A percentile compares a stretch with the other conserved stretches of the same genome.
Evolutionary conservation across 2,329 filamentous ascomycete species (phyloP).

Genomic region (Calonectria ilicicola): DNA sequence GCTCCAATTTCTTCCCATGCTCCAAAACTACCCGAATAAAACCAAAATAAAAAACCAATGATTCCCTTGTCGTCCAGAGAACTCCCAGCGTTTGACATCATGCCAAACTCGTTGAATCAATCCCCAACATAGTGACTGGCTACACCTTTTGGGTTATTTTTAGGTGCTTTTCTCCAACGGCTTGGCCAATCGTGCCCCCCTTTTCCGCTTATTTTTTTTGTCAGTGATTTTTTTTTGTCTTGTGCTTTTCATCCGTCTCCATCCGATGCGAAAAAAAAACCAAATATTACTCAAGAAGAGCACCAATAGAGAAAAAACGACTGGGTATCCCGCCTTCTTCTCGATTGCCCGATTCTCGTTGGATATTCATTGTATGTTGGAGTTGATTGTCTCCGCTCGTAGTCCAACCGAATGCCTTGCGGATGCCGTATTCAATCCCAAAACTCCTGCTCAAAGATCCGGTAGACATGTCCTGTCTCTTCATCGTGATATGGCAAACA

Average conservation of each 20-base stretch:
- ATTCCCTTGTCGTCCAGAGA: conserved; percentile 30
- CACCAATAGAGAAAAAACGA: conserved; percentile 5
- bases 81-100: conserved; percentile 33
- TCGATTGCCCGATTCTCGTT: neutral
- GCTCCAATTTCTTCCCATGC: conserved; percentile 36
- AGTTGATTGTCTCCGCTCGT: conserved; percentile 3
- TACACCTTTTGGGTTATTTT: conserved; percentile 18
- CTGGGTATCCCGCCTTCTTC: neutral
- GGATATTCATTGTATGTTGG: conserved; percentile 10
- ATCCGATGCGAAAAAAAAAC: neutral
- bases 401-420: conserved; percentile 9
- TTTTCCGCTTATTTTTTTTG: neutral
- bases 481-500: conserved; percentile 14
- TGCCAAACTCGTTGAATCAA: conserved; percentile 19
- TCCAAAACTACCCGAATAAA: conserved; percentile 24
- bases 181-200: neutral
- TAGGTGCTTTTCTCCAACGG: conserved; percentile 4
- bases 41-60: neutral
- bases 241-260: conserved; percentile 11
- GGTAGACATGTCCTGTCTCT: conserved; percentile 1
- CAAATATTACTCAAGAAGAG: neutral
- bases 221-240: conserved; percentile 16
- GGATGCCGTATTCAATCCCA: conserved; percentile 12
- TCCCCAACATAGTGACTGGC: conserved; percentile 12
- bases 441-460: conserved; percentile 21